Evolutionary conservation across 1,284 basidiomycete genomes (phyloP).

Genomic region (Neonothopanus nambi): DNA sequence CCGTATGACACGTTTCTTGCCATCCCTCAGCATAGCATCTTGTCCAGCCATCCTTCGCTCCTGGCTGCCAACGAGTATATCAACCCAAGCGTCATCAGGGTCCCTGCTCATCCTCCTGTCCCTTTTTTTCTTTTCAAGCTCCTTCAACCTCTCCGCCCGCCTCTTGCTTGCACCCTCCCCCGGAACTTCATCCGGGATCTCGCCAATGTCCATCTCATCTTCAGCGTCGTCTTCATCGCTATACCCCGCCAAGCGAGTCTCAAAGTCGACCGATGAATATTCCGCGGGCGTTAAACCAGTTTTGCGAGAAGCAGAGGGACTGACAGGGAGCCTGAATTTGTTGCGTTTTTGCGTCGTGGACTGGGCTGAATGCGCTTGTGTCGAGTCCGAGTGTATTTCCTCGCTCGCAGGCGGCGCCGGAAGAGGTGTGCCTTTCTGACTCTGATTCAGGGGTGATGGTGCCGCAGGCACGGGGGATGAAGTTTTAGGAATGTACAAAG

Average conservation of each 20-base stretch:
- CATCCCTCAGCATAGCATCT: constrained; percentile 42
- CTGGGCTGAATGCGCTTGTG: neutral
- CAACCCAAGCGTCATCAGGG: constrained; percentile 75
- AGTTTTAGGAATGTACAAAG: no score
- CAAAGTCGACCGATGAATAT: constrained; percentile 72
- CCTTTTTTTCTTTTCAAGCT: constrained; percentile 21
- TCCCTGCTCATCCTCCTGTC: constrained; percentile 47
- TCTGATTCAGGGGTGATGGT: neutral
- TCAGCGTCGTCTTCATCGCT: constrained; percentile 34
- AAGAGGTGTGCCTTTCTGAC: neutral
- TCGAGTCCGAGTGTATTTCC: neutral
- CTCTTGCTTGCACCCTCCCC: constrained; percentile 20
- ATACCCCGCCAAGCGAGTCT: constrained; percentile 66
- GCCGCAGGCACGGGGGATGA: no score
- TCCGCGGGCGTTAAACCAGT: constrained; percentile 47
- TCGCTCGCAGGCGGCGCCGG: neutral
- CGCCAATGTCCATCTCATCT: constrained; percentile 32
- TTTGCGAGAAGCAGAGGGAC: constrained; percentile 1
- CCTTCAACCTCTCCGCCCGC: constrained; percentile 6
- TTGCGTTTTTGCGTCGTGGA: constrained; percentile 1
- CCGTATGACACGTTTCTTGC: constrained; percentile 30
- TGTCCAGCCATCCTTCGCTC: constrained; percentile 60
- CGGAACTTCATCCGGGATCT: constrained; percentile 18
- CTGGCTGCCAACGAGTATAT: constrained; percentile 77
- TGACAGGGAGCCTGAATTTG: constrained; percentile 9